Evolutionary conservation across 768 basidiomycete genomes (phyloP), one percentile per base, ranked within the genome.

Genomic region (Collybiopsis confluens): DNA sequence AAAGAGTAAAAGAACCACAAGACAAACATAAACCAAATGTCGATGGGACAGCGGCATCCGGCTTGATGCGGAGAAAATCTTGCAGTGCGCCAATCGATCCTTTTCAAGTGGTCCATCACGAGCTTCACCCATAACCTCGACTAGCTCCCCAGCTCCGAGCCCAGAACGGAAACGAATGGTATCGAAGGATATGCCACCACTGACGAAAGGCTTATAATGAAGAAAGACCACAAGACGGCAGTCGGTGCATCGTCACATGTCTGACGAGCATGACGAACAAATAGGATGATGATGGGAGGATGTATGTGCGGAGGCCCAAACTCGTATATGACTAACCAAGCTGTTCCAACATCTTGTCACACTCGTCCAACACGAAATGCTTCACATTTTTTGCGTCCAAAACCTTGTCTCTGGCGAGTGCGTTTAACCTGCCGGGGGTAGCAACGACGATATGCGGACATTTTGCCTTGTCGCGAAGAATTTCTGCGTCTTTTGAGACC

Each of bases 271-370:
- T 71, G 69, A 70, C 68, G 70, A 67, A 70, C 69, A 62, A 63
- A 70, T 73, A 76, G 70, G 74, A 74, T 78, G 73, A 76, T 65
- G 75, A 80, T 33, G 78, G 64, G 73, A 70, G 65, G 74, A 75
- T 70, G 69, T 68, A 74, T 70, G 71, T 69, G 67, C 71, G 68
- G 73, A 66, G 73, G 75, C 81, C 81, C 81, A 78, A 86, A 87
- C 77, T 78, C 81, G 86, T 79, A 86, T 79, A 85, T 73, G 83
- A 99, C 97, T 98, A 92, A 99, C 97, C 97, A 78, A 99, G 94
- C 85, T 94, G 90, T 83, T 99, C 97, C 70, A 99, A 89, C 93
- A 99, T 98, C 85, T 99, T 99, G 82, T 99, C 97, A 82, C 97
- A 99, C 78, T 99, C 97, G 82, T 99, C 97, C 70, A 99, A 79